These are phyloP conservation scores for Lyophyllum decastes DNA, from an alignment of 768 basidiomycete species.

Conservation along the genomic window DNA sequence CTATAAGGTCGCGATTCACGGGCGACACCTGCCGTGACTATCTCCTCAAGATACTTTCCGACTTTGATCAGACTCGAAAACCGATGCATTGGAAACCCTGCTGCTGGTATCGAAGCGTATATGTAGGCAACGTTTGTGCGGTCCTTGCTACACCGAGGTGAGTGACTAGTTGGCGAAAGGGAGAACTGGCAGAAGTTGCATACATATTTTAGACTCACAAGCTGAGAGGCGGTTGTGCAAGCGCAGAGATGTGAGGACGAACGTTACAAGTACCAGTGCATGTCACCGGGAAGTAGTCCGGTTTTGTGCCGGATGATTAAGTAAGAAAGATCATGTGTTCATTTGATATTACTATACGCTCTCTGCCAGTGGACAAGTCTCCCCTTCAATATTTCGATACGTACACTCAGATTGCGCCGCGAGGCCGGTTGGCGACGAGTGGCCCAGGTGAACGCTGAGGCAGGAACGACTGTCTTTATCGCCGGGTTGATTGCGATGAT, in stretches of 20 bases:
- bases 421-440: too few relatives aligned
- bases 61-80: constrained; percentile 11
- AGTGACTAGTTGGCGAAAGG: constrained; percentile 2
- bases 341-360: too few relatives aligned
- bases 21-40: constrained; percentile 10
- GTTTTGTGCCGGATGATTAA: too few relatives aligned
- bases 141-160: constrained; percentile 8
- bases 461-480: too few relatives aligned
- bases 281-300: too few relatives aligned
- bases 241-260: constrained; percentile 2
- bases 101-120: background rate
- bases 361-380: too few relatives aligned
- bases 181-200: constrained; percentile 14
- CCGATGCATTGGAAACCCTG: constrained; percentile 16
- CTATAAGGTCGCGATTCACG: background rate
- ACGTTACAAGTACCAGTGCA: constrained; percentile 6
- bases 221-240: constrained; percentile 5
- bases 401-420: too few relatives aligned
- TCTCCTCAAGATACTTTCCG: constrained; percentile 1
- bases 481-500: too few relatives aligned
- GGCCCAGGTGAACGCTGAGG: too few relatives aligned
- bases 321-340: too few relatives aligned
- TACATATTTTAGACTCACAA: constrained; percentile 8
- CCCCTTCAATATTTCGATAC: too few relatives aligned
- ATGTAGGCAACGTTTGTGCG: constrained; percentile 15